Conservation (phyloP, 352 stramenopile species). For the Albugo laibachii region DNA sequence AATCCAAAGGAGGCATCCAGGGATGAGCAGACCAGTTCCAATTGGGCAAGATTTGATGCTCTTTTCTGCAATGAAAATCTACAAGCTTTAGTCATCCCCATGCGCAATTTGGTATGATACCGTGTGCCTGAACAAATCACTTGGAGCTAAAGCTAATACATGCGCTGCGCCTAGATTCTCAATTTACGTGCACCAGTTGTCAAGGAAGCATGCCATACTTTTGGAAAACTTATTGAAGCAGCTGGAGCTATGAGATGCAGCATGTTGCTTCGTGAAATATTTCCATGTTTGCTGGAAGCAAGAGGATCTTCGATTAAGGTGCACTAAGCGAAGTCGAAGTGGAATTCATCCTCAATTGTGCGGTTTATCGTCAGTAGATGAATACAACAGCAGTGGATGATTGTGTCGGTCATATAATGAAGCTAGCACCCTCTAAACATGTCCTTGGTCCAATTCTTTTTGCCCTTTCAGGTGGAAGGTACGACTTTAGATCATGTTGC, state of each 20-base stretch:
- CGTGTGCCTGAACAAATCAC: no score
- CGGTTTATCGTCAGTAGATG: constrained; percentile 10
- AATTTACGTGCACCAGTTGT: constrained; percentile 40
- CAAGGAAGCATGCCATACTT: constrained; percentile 32
- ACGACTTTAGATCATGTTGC: constrained; percentile 1
- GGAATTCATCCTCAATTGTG: not conserved
- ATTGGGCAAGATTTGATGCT: no score
- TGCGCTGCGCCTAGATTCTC: constrained; percentile 13
- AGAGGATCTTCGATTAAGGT: constrained; percentile 36
- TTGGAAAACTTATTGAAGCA: constrained; percentile 16
- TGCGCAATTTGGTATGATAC: no score
- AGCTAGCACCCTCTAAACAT: constrained; percentile 19
- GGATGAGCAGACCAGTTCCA: no score
- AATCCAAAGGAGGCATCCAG: no score
- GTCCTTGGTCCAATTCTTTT: constrained; percentile 24
- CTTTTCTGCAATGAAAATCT: no score
- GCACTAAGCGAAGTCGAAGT: not conserved
- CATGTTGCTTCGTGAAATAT: constrained; percentile 32
- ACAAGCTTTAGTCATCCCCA: no score
- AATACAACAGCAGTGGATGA: constrained; percentile 26
- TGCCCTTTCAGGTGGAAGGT: constrained; percentile 29
- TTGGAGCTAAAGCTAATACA: no score
- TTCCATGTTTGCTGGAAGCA: constrained; percentile 33
- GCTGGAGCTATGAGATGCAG: constrained; percentile 22
- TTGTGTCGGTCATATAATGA: constrained; percentile 31